These are phyloP conservation scores for Balakata baccata DNA, from an alignment of 345 rosid genomes.

Conservation along the genomic window DNA sequence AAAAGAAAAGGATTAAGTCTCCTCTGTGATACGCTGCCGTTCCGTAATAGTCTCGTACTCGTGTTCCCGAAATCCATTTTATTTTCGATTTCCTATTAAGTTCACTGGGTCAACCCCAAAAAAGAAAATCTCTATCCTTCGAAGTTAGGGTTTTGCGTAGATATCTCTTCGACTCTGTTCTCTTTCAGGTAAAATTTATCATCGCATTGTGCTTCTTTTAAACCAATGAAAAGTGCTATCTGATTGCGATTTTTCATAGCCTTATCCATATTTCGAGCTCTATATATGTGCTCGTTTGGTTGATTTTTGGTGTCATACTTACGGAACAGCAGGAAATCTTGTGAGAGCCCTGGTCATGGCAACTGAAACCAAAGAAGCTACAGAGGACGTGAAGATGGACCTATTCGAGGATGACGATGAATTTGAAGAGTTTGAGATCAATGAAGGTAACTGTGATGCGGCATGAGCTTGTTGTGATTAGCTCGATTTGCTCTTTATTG, in stretches of 20 bases:
- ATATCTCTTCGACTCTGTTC: not conserved
- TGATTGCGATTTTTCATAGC: not conserved
- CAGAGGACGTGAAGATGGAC: constrained; percentile 77
- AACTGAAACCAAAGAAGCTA: constrained; percentile 47
- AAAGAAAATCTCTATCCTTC: not conserved
- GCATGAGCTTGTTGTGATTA: too few relatives aligned
- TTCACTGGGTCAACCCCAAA: too few relatives aligned
- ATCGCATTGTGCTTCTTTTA: not conserved
- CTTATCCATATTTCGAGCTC: not conserved
- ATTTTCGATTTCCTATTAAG: not conserved
- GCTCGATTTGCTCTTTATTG: not conserved
- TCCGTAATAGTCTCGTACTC: not conserved
- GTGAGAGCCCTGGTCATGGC: constrained; percentile 39
- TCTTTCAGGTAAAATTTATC: not conserved
- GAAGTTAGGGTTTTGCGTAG: constrained; percentile 9
- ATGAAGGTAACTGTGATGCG: constrained; percentile 38
- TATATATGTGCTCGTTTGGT: not conserved
- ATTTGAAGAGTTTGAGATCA: constrained; percentile 77
- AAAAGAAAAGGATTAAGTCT: too few relatives aligned
- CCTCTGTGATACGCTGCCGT: not conserved
- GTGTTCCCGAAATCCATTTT: not conserved
- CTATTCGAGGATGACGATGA: constrained; percentile 93
- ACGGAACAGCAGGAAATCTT: not conserved
- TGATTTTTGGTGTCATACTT: not conserved
- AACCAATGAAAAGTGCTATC: not conserved